Base-by-base conservation (phyloP, 768 basidiomycete genomes). In the Boletus rubescentipes region DNA sequence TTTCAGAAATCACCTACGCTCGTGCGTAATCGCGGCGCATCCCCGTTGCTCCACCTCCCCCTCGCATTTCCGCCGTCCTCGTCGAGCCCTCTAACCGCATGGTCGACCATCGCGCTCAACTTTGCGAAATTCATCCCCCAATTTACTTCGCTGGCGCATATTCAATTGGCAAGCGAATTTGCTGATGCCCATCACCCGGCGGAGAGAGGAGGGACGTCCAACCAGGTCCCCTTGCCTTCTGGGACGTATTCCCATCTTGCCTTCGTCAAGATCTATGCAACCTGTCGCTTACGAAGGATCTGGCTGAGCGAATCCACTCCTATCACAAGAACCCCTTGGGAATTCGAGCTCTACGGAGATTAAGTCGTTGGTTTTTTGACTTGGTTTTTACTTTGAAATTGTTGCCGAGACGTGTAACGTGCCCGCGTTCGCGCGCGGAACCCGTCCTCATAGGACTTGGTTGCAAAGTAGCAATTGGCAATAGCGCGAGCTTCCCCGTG, bases 211-310 rank as follows among this genome's bases (percentile, higher is more conserved):
- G 53, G 43, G 37, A 14, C 48, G 31, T 60, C 64, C 44, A 45
- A 55, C 54, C 61, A 59, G 55, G 51, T 59, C 46, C 48, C 59
- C 58, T 67, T 62, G 38, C 88, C 89, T 20, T 73, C 70, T 55
- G 82, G 82, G 44, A 71, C 71, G 43, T 88, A 83, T 65, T 82
- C 86, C 0, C 82, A 87, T 73, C 76, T 86, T 42, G 78, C 82
- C n/a, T 87, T 83, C 61, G 74, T 91, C 60, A 87, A 85, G 66
- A 79, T 92, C 41, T 86, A 90, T 65, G 88, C 89, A 20, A 89
- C 80, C 35, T 92, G 90, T 71, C 80, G 89, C 35, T 70, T 92
- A 60, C 75, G 86, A 57, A 76, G 90, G 64, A 81, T 92, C 29
- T 92, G 90, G 89, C 81, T 91, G 67, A 81, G 79, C 58, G 80